A percentile compares a stretch with the other conserved stretches of the same genome.
Evolutionary conservation across 2,329 filamentous ascomycete species (phyloP).

Genomic region (Calonectria hawksworthii): DNA sequence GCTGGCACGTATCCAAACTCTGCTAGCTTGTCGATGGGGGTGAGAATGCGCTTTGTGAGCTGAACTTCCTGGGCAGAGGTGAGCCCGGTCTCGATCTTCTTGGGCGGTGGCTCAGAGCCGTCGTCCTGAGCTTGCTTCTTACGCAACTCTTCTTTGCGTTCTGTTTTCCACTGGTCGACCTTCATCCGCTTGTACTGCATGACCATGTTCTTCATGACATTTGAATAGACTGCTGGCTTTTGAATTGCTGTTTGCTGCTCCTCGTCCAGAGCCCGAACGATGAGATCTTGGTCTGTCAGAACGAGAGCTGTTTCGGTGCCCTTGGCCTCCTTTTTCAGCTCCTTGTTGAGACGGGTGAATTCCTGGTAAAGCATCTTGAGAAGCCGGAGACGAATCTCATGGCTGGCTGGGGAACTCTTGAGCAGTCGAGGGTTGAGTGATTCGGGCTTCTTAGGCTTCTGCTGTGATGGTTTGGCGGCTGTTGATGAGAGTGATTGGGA

Average conservation of each 20-base stretch:
- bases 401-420: constrained; percentile 67
- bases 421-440: constrained; percentile 78
- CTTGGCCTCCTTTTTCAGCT: constrained; percentile 66
- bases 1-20: constrained; percentile 81
- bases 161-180: constrained; percentile 77
- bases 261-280: constrained; percentile 78
- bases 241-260: constrained; percentile 82
- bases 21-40: constrained; percentile 74
- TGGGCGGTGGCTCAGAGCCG: constrained; percentile 53
- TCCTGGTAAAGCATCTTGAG: constrained; percentile 76
- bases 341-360: constrained; percentile 76
- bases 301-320: constrained; percentile 65
- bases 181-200: constrained; percentile 82
- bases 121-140: constrained; percentile 50
- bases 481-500: constrained; percentile 36
- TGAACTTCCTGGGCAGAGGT: constrained; percentile 76
- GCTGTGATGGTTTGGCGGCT: constrained; percentile 30
- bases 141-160: constrained; percentile 58
- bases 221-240: constrained; percentile 80
- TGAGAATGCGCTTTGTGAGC: constrained; percentile 73
- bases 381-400: constrained; percentile 69
- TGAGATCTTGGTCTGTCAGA: constrained; percentile 75
- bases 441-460: constrained; percentile 57
- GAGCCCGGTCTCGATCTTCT: constrained; percentile 78
- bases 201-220: constrained; percentile 87